Percentiles rank a stretch among this genome's conserved stretches.
These are phyloP conservation scores for Calocybe cyanea DNA, from an alignment of 768 basidiomycete species.

Conservation along the genomic window DNA sequence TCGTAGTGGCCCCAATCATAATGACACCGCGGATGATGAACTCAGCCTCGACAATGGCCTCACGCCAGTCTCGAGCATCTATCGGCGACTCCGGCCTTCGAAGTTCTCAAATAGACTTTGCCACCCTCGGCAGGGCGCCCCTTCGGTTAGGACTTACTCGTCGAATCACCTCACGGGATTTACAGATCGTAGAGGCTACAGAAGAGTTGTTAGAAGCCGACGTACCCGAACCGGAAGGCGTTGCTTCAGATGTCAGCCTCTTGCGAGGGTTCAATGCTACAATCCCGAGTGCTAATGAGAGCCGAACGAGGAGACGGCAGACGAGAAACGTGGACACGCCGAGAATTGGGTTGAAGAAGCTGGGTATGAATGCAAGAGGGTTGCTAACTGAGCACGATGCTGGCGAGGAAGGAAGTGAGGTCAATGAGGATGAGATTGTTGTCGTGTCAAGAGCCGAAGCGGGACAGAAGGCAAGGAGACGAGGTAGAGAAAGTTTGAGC, in stretches of 20 bases:
- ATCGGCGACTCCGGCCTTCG: slow-evolving; percentile 29
- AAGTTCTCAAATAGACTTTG: slow-evolving; percentile 58
- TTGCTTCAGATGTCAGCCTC: slow-evolving; percentile 73
- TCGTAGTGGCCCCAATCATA: slow-evolving; percentile 77
- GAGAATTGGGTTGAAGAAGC: slow-evolving; percentile 70
- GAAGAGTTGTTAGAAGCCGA: slow-evolving; percentile 69
- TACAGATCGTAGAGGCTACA: slow-evolving; percentile 79
- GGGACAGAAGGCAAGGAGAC: slow-evolving; percentile 43
- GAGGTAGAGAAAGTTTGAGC: slow-evolving; percentile 64
- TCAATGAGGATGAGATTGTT: slow-evolving; percentile 77
- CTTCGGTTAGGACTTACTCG: slow-evolving; percentile 62
- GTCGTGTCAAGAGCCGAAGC: slow-evolving; percentile 45
- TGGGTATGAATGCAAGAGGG: slow-evolving; percentile 78
- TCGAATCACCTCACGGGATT: slow-evolving; percentile 77
- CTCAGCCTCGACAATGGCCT: slow-evolving; percentile 64
- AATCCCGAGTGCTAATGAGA: slow-evolving; percentile 82
- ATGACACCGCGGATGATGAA: slow-evolving; percentile 86
- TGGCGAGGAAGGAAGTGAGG: slow-evolving; percentile 54
- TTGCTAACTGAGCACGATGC: slow-evolving; percentile 57
- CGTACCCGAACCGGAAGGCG: slow-evolving; percentile 70
- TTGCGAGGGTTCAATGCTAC: slow-evolving; percentile 93
- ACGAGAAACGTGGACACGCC: slow-evolving; percentile 77
- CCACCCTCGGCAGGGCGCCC: slow-evolving; percentile 76
- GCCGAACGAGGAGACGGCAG: slow-evolving; percentile 72
- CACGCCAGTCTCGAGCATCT: slow-evolving; percentile 34